Base-by-base conservation (phyloP, 2,329 filamentous ascomycete genomes). In the Epichloe coenophiala region DNA sequence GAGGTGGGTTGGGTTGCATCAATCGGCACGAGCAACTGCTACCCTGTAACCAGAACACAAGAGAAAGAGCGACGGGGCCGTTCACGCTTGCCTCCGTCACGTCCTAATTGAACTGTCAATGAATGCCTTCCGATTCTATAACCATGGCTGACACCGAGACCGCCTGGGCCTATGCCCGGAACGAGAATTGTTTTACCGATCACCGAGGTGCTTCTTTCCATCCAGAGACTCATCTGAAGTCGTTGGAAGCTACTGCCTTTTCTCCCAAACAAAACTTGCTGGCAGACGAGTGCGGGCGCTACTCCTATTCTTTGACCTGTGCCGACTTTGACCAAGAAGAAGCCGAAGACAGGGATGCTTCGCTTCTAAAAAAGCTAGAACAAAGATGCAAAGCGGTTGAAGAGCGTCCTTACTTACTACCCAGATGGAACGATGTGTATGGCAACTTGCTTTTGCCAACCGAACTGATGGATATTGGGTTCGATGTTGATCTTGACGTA, bases 171-270 rank as follows among this genome's bases (percentile, higher is more conserved):
- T 66, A 65, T 38, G 65, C 58, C 9, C 57, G 55, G 21, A 44
- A 48, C 19, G 55, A 61, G 4, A 41, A 42, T 13, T 68, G 62
- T 48, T 64, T 68, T 33, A 43, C 38, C 19, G 50, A 61, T 39
- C 53, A 65, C 33, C 54, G 23, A 36, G 51, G 35, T 2, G n/a
- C 48, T 2, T 63, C 60, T 0, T 68, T 63, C 49, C 54, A 58
- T n/a, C 59, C 63, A n/a, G 19, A 51, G 13, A 52, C 60, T 19
- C 54, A 59, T n/a, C 35, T 61, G 17, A 21, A 36, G 4, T 51
- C 51, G 7, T 51, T 67, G 21, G 17, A 44, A 44, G 17, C 12
- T 11, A 47, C 49, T 15, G 36, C 52, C 7, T 47, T 49, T 35
- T 38, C 21, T 9, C 21, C 36, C n/a, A 31, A 45, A 23, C 13